Percentiles rank a stretch among this genome's conserved stretches.
These are phyloP conservation scores for Diphasiastrum complanatum DNA, from an alignment of 83 land plant genomes.

Conservation along the genomic window DNA sequence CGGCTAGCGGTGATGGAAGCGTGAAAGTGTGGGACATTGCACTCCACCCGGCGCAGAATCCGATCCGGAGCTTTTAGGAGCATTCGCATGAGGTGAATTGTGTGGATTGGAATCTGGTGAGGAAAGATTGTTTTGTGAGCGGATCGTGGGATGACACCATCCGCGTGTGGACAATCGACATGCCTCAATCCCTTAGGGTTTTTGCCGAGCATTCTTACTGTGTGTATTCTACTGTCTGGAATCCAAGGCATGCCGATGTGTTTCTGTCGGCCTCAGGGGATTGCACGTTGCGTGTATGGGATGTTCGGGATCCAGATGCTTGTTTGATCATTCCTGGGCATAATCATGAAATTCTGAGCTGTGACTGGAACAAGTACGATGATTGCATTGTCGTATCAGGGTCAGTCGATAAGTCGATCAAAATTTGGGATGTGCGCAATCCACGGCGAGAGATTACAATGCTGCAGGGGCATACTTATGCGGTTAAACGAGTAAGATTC, in stretches of 20 bases:
- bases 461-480: constrained; percentile 77
- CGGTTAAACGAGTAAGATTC: constrained; percentile 70
- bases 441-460: constrained; percentile 65
- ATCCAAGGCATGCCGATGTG: constrained; percentile 86
- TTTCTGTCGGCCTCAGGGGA: constrained; percentile 93
- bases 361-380: constrained; percentile 97
- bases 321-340: constrained; percentile 72
- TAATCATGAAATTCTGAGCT: constrained; percentile 65
- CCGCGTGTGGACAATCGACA: constrained; percentile 82
- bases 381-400: constrained; percentile 66
- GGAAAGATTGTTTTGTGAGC: constrained; percentile 79
- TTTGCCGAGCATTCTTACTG: constrained; percentile 87
- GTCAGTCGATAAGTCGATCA: constrained; percentile 74
- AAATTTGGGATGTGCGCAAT: constrained; percentile 81
- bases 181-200: constrained; percentile 58
- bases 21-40: constrained; percentile 76
- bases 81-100: constrained; percentile 75
- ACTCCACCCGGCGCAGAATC: constrained; percentile 68
- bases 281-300: constrained; percentile 81
- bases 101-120: constrained; percentile 74
- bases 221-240: constrained; percentile 75
- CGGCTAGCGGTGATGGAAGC: constrained; percentile 90
- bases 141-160: constrained; percentile 91
- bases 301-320: constrained; percentile 71
- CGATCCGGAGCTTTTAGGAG: constrained; percentile 66